Base-by-base conservation (phyloP, 805 yeast species). In the Saccharomycopsis malanga region DNA sequence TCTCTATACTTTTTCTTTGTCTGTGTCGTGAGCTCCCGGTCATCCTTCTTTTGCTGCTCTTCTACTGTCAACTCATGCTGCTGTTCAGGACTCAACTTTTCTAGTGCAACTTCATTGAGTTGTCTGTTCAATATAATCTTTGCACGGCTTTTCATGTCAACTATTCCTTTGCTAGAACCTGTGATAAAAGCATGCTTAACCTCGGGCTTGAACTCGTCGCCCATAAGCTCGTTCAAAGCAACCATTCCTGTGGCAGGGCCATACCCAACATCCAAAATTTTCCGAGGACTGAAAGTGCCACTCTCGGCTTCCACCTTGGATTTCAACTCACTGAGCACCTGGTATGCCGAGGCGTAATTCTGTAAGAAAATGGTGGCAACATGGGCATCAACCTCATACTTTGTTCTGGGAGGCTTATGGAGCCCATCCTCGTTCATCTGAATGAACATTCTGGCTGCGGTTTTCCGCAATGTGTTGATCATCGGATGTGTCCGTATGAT, bases 241-340 rank as follows among this genome's bases (percentile, higher is more conserved):
- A 89, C 65, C 69, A 93, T 79, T 1, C 97, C 97, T 0, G 94
- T 82, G 1, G 87, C 91, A 1, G 98, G 98, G 0, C 98, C 98
- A 59, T 73, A 80, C 0, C 96, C 91, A 12, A 87, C 76, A 58
- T 87, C 94, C 42, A 93, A 68, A 0, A 93, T 76, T 4, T 76
- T 68, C 24, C 72, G 58, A 0, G 97, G 97, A 20, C 62, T 62
- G 66, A 87, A 85, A 1, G 53, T 41, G 59, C 58, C 0, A 66
- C 67, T 4, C 6, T 34, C 30, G 20, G 22, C 22, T 32, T 80
- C 83, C 18, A 72, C 61, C 35, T 89, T 68, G 38, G 70, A 69
- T 54, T 76, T 70, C 30, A 88, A 64, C 55, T 91, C 98, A 23
- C 61, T 59, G 34, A 93, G 64, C 0, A 81, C 85, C 53, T 81